Evolutionary conservation across 2,329 filamentous ascomycete species (phyloP).

Genomic region (Salinomyces thailandicus): DNA sequence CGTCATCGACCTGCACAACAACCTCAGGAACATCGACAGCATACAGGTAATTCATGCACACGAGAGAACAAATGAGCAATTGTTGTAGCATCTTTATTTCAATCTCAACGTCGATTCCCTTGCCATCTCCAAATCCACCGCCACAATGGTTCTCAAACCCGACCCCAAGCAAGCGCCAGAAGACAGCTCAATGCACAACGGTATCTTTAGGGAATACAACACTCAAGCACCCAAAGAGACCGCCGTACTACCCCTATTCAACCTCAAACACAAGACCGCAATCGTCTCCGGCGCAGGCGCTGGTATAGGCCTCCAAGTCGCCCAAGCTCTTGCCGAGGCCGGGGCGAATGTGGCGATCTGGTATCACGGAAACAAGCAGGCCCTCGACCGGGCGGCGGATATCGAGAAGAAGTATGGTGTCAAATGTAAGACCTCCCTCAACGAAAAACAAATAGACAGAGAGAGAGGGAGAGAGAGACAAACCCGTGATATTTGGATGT

Average conservation of each 20-base stretch:
- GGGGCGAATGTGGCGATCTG: slow-evolving; percentile 37
- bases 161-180: slow-evolving; percentile 14
- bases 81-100: too few species aligned
- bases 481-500: too few species aligned
- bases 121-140: too few species aligned
- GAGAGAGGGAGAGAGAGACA: too few species aligned
- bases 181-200: slow-evolving; percentile 26
- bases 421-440: slow-evolving; percentile 26
- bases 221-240: slow-evolving; percentile 22
- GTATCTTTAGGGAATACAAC: slow-evolving; percentile 28
- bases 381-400: slow-evolving; percentile 22
- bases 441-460: too few species aligned
- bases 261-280: slow-evolving; percentile 26
- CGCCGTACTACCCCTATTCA: slow-evolving; percentile 22
- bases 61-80: too few species aligned
- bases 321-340: slow-evolving; percentile 27
- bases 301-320: slow-evolving; percentile 27
- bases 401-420: slow-evolving; percentile 26
- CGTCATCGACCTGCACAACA: too few species aligned
- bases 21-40: too few species aligned
- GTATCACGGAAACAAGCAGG: slow-evolving; percentile 31
- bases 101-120: too few species aligned
- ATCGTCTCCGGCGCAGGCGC: slow-evolving; percentile 27
- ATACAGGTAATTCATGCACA: slow-evolving; percentile 3
- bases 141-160: slow-evolving; percentile 4